Evolutionary conservation across 768 basidiomycete genomes (phyloP), one percentile per base, ranked within the genome.

Genomic region (Collybia sp.): DNA sequence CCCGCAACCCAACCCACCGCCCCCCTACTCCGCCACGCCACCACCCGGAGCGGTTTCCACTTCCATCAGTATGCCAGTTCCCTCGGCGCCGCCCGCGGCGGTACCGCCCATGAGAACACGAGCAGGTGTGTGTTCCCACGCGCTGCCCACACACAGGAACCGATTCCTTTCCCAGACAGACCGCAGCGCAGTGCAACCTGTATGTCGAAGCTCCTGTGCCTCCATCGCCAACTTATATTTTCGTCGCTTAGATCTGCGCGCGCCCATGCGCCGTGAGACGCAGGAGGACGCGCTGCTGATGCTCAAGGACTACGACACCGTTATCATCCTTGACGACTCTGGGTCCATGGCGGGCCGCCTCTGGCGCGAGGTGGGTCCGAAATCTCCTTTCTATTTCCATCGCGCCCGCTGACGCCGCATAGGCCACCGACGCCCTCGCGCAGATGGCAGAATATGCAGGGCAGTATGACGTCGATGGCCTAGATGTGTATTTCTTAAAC

Each of bases 401-500:
- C 25, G 8, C 8, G 25, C 25, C 3, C 18, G 18, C 35, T 37
- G 17, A 37, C 35, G 35, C 35, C 31, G 15, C 13, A 10, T 37
- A 79, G 73, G 73, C 78, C 2, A 54, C 62, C 36, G 55, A 67
- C 15, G 77, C 78, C 1, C 64, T 83, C 25, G 68, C 70, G 35
- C 58, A 63, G 2, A 65, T 85, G 9, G 80, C 79, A 11, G 63
- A 68, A 6, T 61, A 63, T 5, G 80, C 80, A 0, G 59, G 69
- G 1, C 48, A 58, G 34, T 82, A 83, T 43, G 82, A 82, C 49
- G 55, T 51, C 5, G 73, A 82, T 46, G 83, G 83, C 2, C 73
- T 85, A 34, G 83, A 85, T 47, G 66, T 85, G 3, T 61, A 77
- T 52, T 85, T 85, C 62, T 54, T 85, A 44, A 83, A 84, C 49